A percentile compares a stretch with the other conserved stretches of the same genome.
Evolutionary conservation across 306 rosid species (phyloP).

Genomic region (Cucurbita pepo): DNA sequence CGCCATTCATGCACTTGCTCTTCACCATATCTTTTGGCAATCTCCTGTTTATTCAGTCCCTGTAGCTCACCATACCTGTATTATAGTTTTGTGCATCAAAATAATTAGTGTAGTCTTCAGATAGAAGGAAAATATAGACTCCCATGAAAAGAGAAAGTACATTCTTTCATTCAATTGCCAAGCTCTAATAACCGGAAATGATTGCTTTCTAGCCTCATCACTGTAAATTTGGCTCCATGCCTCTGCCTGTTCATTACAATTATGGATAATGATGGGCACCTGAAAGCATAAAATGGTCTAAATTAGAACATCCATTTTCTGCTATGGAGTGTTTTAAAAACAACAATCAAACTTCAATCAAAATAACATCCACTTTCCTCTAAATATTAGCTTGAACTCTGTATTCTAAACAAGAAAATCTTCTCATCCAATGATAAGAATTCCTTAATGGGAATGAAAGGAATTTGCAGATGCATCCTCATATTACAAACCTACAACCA

Average conservation of each 20-base stretch:
- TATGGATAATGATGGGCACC: conserved; percentile 77
- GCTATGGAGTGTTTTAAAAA: neutral
- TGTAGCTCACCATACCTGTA: conserved; percentile 88
- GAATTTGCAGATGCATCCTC: neutral
- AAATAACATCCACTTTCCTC: neutral
- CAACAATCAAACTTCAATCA: neutral
- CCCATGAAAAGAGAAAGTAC: conserved; percentile 21
- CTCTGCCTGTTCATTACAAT: conserved; percentile 62
- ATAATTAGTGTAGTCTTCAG: neutral
- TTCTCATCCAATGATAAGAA: neutral
- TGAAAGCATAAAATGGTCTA: conserved; percentile 8
- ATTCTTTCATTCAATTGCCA: conserved; percentile 98
- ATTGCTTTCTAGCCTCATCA: conserved; percentile 75
- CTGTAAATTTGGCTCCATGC: conserved; percentile 74
- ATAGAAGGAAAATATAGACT: neutral
- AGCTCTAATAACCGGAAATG: conserved; percentile 69
- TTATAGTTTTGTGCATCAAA: neutral
- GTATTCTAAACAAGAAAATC: neutral
- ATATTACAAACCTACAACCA: neutral
- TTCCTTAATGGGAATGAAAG: neutral
- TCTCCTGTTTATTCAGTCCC: conserved; percentile 91
- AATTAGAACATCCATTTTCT: neutral
- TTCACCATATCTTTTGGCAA: conserved; percentile 86
- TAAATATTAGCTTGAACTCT: neutral
- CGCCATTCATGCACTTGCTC: conserved; percentile 98